Evolutionary conservation across 371 early-diverging fungal species (phyloP).

Genomic region (Mucor velutinosus): DNA sequence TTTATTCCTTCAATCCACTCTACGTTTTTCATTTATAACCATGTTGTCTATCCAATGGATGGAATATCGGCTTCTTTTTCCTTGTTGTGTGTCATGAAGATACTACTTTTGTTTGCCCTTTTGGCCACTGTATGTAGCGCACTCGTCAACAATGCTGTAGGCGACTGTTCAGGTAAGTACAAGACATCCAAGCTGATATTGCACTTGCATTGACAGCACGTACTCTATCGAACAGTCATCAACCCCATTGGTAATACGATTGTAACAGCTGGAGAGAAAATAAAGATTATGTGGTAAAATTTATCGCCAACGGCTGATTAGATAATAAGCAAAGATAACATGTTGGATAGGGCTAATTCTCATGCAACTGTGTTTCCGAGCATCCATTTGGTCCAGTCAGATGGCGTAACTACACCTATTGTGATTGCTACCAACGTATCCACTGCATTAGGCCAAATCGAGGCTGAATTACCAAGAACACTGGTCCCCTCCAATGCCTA

Average conservation of each 20-base stretch:
- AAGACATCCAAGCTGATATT: not conserved
- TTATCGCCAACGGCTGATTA: not conserved
- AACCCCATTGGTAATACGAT: slow-evolving; percentile 31
- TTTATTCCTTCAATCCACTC: not conserved
- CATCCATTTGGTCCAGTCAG: slow-evolving; percentile 23
- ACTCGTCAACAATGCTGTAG: slow-evolving; percentile 5
- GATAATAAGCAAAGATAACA: not conserved
- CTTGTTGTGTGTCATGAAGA: slow-evolving; percentile 1
- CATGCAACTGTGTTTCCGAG: slow-evolving; percentile 14
- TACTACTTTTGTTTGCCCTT: not conserved
- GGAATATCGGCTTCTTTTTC: not conserved
- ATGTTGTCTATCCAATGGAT: not conserved
- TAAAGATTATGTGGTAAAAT: slow-evolving; percentile 29
- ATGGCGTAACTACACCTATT: slow-evolving; percentile 15
- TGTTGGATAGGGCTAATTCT: slow-evolving; percentile 20
- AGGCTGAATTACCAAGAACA: slow-evolving; percentile 15
- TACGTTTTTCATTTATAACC: not conserved
- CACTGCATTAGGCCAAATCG: slow-evolving; percentile 2
- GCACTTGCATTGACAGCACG: not conserved
- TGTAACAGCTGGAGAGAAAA: slow-evolving; percentile 29
- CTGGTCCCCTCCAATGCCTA: slow-evolving; percentile 29
- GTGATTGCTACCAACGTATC: slow-evolving; percentile 17
- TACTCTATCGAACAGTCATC: not conserved
- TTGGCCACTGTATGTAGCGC: slow-evolving; percentile 1
- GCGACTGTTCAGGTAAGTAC: slow-evolving; percentile 15